Evolutionary conservation across 208 protist genomes (phyloP).

Genomic region (Angomonas desouzai): DNA sequence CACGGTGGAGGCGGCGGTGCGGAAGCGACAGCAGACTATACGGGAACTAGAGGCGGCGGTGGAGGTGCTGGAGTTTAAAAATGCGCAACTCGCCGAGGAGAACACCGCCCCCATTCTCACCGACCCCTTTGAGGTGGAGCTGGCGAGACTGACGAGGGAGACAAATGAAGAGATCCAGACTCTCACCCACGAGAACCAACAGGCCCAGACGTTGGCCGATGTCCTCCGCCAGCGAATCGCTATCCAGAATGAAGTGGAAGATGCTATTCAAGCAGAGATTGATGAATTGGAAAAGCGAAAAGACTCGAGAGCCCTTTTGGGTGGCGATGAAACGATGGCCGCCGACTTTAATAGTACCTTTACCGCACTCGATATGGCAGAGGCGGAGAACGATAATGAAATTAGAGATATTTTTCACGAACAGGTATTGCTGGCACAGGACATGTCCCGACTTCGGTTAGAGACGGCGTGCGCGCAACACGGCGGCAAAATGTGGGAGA

Average conservation of each 20-base stretch:
- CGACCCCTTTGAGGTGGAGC: constrained; percentile 66
- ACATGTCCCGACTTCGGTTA: constrained; percentile 66
- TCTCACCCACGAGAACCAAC: constrained; percentile 31
- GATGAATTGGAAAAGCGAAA: constrained; percentile 26
- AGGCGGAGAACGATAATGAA: constrained; percentile 44
- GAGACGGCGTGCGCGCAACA: constrained; percentile 72
- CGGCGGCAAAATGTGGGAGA: constrained; percentile 68
- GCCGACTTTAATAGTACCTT: constrained; percentile 12
- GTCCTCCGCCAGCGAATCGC: constrained; percentile 58
- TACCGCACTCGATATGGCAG: constrained; percentile 1
- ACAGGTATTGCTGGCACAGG: constrained; percentile 65
- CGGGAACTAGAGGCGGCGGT: constrained; percentile 28
- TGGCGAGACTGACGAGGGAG: constrained; percentile 50
- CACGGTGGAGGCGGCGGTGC: constrained; percentile 19
- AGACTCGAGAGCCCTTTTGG: neutral
- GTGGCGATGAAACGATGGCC: constrained; percentile 14
- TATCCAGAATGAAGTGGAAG: constrained; percentile 61
- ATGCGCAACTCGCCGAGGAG: constrained; percentile 54
- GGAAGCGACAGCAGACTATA: constrained; percentile 25
- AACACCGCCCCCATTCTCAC: constrained; percentile 62
- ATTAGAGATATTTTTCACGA: constrained; percentile 61
- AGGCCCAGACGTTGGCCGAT: constrained; percentile 31
- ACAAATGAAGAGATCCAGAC: constrained; percentile 46
- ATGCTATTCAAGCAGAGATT: constrained; percentile 60
- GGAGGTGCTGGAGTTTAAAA: constrained; percentile 29